Conservation (phyloP, 768 basidiomycete genomes). For the Jaapia argillacea region DNA sequence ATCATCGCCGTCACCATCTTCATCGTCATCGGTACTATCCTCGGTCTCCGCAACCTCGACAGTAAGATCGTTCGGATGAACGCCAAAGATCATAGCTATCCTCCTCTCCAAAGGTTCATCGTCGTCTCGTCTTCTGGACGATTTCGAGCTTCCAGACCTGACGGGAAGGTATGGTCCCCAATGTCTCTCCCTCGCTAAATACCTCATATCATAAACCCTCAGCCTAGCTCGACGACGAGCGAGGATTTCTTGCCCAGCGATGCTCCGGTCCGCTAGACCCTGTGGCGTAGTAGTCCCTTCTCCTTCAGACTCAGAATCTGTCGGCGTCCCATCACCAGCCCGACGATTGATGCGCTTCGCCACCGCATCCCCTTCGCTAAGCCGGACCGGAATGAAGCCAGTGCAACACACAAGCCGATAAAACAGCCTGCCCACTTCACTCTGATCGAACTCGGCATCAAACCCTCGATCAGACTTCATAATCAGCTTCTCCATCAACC, state of each 20-base stretch:
- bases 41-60: not conserved
- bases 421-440: not conserved
- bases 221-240: conserved; percentile 23
- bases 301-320: not conserved
- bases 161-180: conserved; percentile 28
- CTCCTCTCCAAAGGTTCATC: not conserved
- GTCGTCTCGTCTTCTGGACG: not conserved
- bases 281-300: not conserved
- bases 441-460: not conserved
- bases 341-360: not conserved
- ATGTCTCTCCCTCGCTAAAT: conserved; percentile 19
- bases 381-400: not conserved
- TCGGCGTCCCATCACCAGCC: not conserved
- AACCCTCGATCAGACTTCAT: no score
- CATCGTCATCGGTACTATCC: not conserved
- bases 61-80: no score
- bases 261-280: not conserved
- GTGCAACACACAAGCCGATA: not conserved
- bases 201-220: conserved; percentile 27
- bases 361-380: not conserved
- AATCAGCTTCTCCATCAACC: no score
- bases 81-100: no score
- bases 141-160: not conserved
- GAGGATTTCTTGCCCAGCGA: not conserved
- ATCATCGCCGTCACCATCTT: not conserved